Evolutionary conservation across 1,284 basidiomycete genomes (phyloP), one percentile per base, ranked within the genome.

Genomic region (Entoloma clypeatum): DNA sequence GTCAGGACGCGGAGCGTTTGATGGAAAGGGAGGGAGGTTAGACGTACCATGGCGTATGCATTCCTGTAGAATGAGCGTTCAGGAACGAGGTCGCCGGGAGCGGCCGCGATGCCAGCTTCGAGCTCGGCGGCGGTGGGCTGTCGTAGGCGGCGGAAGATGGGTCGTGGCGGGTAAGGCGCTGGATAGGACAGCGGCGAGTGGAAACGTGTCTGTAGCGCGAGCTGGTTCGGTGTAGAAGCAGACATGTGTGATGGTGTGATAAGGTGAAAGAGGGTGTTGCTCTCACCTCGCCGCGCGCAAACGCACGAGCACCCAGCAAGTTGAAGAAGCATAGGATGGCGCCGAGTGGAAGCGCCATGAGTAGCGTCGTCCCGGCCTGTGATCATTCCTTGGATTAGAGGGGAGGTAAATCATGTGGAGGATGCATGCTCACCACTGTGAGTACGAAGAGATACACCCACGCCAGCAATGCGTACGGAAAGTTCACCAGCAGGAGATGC

Each of bases 391-490:
- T 37, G 25, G 16, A 32, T 36, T 17, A 39, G 32, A 26, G 8
- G 5, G 1, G 14, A 14, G 11, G n/a, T 23, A 41, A 11, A 5
- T 26, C 22, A 39, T 31, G 36, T 47, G 29, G 19, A 21, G 22
- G 28, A 37, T 47, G 69, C 79, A 53, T n/a, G n/a, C n/a, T n/a
- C 53, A 87, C 85, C 60, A 89, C 60, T 1, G 86, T 88, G 53
- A 87, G 83, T 16, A 85, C 77, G 50, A 89, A 86, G 5, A 86
- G 66, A 58, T 79, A 88, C 4, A 86, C 54, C 79, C 81, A 88
- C 10, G 83, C 79, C 13, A 67, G 53, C 41, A 89, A 62, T 7
- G 83, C 82, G 54, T 75, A 87, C 0, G 84, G 84, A 53, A 89
- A 86, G 60, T 89, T 89, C 49, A 89, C 38, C 14, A 83, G 62